Percentiles rank a stretch among this genome's conserved stretches.
Evolutionary conservation across 768 basidiomycete species (phyloP).

Genomic region (Auricularia sp.): DNA sequence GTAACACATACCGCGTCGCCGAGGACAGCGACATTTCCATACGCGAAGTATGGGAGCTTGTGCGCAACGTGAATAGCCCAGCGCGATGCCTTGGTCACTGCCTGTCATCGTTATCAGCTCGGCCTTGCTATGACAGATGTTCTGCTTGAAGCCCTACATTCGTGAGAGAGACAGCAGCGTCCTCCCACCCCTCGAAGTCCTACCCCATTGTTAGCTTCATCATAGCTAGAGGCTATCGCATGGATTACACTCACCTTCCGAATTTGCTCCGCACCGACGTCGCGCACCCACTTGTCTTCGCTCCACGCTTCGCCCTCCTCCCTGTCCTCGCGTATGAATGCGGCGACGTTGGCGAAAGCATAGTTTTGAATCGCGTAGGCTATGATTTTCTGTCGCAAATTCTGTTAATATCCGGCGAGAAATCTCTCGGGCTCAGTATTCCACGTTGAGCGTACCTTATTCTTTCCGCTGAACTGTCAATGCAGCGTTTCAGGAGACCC

Average conservation of each 20-base stretch:
- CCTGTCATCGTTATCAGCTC: conserved; percentile 16
- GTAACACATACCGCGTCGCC: conserved; percentile 36
- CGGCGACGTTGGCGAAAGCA: conserved; percentile 1
- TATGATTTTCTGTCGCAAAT: neutral
- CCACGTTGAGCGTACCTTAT: neutral
- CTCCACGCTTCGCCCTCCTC: neutral
- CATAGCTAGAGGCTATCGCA: neutral
- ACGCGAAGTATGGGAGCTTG: conserved; percentile 29
- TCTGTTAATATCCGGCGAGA: neutral
- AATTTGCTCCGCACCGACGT: neutral
- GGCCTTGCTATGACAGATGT: conserved; percentile 1
- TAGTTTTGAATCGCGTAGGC: neutral
- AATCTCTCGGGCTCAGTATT: neutral
- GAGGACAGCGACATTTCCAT: conserved; percentile 32
- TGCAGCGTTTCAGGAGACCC: neutral
- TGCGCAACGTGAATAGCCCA: conserved; percentile 38
- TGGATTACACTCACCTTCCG: neutral
- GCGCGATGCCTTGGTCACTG: conserved; percentile 25
- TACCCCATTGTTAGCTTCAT: neutral
- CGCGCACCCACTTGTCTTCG: neutral
- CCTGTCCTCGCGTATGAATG: neutral
- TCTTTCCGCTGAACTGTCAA: neutral
- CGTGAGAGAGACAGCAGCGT: conserved; percentile 10
- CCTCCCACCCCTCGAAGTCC: conserved; percentile 8
- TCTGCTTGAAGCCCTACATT: conserved; percentile 2